Evolutionary conservation across 768 basidiomycete genomes (phyloP).

Genomic region (Suillus decipiens): DNA sequence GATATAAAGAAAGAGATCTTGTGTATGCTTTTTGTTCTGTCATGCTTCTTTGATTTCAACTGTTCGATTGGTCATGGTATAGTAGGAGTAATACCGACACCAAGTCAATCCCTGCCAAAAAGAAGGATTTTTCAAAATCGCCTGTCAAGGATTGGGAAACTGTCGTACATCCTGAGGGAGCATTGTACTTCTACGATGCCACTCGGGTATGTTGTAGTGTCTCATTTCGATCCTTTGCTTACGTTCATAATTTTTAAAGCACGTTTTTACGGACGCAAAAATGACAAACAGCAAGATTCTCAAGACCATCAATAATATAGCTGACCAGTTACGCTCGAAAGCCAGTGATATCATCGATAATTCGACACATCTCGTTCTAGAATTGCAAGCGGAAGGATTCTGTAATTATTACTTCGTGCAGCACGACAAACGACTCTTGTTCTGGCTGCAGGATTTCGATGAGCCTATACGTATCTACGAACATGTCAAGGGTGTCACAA

Average conservation of each 20-base stretch:
- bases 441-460: conserved; percentile 45
- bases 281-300: not conserved
- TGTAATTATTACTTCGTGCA: conserved; percentile 47
- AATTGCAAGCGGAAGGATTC: not conserved
- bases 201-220: not conserved
- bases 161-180: conserved; percentile 11
- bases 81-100: not conserved
- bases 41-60: not conserved
- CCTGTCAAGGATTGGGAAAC: not conserved
- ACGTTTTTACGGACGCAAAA: conserved; percentile 10
- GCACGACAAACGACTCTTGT: conserved; percentile 42
- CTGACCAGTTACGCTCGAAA: not conserved
- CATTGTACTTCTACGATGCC: conserved; percentile 1
- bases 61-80: not conserved
- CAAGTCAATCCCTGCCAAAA: conserved; percentile 1
- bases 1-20: not conserved
- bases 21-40: conserved; percentile 1
- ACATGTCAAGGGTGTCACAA: conserved; percentile 39
- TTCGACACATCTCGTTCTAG: conserved; percentile 3
- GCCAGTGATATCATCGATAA: conserved; percentile 1
- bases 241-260: not conserved
- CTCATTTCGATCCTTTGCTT: not conserved
- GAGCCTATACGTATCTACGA: conserved; percentile 33
- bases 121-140: not conserved
- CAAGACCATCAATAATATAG: not conserved